A percentile compares a stretch with the other conserved stretches of the same genome.
Conservation (phyloP, 2,329 filamentous ascomycete species). For the Plenodomus biglobosus region DNA sequence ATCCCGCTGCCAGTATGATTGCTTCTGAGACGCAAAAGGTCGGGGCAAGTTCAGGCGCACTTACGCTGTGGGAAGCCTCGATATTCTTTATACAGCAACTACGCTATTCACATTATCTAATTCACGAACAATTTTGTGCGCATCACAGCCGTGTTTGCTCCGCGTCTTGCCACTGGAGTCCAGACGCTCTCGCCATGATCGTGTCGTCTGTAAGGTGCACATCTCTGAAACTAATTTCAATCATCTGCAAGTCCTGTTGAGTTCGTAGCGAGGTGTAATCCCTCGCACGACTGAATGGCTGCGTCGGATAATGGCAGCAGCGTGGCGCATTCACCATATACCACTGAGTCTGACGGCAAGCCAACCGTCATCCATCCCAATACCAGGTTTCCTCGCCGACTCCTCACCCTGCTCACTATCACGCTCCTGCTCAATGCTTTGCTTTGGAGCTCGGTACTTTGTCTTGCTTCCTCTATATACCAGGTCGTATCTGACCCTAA, state of each 20-base stretch:
- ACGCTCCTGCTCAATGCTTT: slow-evolving; percentile 39
- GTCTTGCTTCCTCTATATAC: slow-evolving; percentile 31
- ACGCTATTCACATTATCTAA: slow-evolving; percentile 9
- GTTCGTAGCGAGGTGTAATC: background rate
- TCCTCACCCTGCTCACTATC: slow-evolving; percentile 38
- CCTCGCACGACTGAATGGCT: slow-evolving; percentile 25
- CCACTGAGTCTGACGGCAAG: slow-evolving; percentile 14
- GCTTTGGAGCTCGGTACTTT: slow-evolving; percentile 38
- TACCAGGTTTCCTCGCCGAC: slow-evolving; percentile 29
- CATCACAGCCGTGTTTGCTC: background rate
- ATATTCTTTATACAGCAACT: slow-evolving; percentile 14
- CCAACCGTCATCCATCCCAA: slow-evolving; percentile 11
- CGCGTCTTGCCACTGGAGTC: background rate
- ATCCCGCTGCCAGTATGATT: slow-evolving; percentile 16
- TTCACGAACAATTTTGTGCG: slow-evolving; percentile 8
- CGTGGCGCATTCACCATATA: slow-evolving; percentile 21
- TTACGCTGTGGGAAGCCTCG: slow-evolving; percentile 16
- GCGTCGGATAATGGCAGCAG: slow-evolving; percentile 19
- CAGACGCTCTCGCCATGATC: slow-evolving; percentile 14
- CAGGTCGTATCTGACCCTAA: slow-evolving; percentile 30
- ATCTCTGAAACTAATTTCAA: background rate
- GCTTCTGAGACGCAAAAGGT: slow-evolving; percentile 32
- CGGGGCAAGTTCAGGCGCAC: slow-evolving; percentile 33
- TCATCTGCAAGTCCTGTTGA: background rate
- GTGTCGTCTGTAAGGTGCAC: slow-evolving; percentile 10